Evolutionary conservation across 1,284 basidiomycete species (phyloP), one percentile per base, ranked within the genome.

Genomic region (Cryptococcus depauperatus): DNA sequence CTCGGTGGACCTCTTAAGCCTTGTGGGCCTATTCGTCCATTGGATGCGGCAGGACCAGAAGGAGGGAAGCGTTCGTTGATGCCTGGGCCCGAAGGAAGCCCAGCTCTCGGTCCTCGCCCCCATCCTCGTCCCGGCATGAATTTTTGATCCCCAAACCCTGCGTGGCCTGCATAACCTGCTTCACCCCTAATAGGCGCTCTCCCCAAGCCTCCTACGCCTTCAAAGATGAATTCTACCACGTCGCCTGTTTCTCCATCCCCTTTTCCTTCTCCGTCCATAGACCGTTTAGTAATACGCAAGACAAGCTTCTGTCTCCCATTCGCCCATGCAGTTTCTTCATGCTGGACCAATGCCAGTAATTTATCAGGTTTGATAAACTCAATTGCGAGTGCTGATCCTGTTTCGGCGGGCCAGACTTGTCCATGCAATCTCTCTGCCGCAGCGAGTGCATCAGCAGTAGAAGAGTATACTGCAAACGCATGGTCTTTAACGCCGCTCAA

Each of bases 241-340:
- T 30, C 21, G 43, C 41, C 2, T 29, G 33, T 34, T 44, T 19
- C 35, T 30, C 29, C 29, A 30, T 30, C 11, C 29, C 29, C 29
- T 30, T n/a, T 30, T 30, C 35, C 35, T 30, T 32, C 49, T 43
- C n/a, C 27, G 46, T 28, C 43, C 35, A 35, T 47, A 19, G 43
- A 38, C 3, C 30, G 33, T 32, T 44, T 23, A 35, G 25, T 13
- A 9, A 67, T 56, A 5, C 41, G 47, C 37, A 72, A 50, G 0
- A 43, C 41, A 10, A 71, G 47, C 39, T 66, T 65, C 41, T 60
- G 56, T 22, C 68, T 53, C 3, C 65, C 68, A 21, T 61, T 55
- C 2, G 47, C 34, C 70, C 70, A 72, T 13, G 68, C 69, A 6
- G n/a, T 34, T 40, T 70, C 62, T 50, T 72, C 70, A 26, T 51